Conservation (phyloP, 2,329 filamentous ascomycete species). For the Fusarium temperatum region DNA sequence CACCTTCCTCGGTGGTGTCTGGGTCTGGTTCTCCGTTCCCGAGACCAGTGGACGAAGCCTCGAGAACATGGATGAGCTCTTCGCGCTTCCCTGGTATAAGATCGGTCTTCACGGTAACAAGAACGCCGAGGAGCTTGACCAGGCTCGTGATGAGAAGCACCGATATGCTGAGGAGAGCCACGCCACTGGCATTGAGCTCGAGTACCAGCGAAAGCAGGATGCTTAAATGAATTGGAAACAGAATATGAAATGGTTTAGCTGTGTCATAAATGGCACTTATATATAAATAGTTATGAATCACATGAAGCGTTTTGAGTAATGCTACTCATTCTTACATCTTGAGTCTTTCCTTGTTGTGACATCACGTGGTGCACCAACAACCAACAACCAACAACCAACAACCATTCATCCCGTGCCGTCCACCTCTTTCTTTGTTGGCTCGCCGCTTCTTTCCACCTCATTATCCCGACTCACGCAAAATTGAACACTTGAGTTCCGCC, state of each 20-base stretch:
- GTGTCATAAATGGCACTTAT: not conserved
- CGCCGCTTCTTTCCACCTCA: too few species aligned
- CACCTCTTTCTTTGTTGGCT: not conserved
- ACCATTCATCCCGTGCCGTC: not conserved
- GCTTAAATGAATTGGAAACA: slow-evolving; percentile 3
- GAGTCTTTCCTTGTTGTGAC: not conserved
- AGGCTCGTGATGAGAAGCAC: slow-evolving; percentile 56
- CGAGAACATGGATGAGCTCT: slow-evolving; percentile 77
- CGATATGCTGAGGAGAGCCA: slow-evolving; percentile 46
- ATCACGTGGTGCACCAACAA: not conserved
- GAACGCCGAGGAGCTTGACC: slow-evolving; percentile 60
- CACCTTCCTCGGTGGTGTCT: slow-evolving; percentile 72
- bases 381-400: too few species aligned
- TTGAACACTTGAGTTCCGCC: too few species aligned
- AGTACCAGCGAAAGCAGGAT: slow-evolving; percentile 43
- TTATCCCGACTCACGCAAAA: too few species aligned
- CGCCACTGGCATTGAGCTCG: slow-evolving; percentile 48
- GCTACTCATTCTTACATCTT: not conserved
- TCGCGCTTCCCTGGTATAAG: slow-evolving; percentile 77
- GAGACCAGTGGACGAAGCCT: slow-evolving; percentile 74
- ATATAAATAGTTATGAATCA: slow-evolving; percentile 17
- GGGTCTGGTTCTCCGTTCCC: slow-evolving; percentile 78
- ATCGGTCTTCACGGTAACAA: slow-evolving; percentile 69
- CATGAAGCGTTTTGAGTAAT: slow-evolving; percentile 2
- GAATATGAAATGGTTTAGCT: not conserved